phyloP scores from a whole-genome alignment of 2,329 filamentous ascomycete species.

The Cladosporium sp. region DNA sequence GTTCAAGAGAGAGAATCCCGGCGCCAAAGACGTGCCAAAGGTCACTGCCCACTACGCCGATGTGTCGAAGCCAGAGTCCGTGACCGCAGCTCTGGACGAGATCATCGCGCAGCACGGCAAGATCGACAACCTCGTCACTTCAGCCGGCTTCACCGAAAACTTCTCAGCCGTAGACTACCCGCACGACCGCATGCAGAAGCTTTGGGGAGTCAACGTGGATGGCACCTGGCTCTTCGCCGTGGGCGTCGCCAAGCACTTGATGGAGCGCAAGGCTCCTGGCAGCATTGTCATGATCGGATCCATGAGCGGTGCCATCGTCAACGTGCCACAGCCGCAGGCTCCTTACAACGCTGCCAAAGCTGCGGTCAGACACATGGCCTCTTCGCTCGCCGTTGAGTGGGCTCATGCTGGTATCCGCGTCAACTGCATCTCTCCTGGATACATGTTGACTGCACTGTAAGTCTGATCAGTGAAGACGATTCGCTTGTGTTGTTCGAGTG shows the following conservation, averaged over 20 bases:
- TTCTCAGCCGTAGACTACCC: conserved; percentile 89
- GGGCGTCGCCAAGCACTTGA: conserved; percentile 79
- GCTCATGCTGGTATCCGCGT: conserved; percentile 81
- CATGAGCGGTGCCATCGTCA: conserved; percentile 92
- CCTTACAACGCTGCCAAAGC: conserved; percentile 94
- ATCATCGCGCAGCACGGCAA: conserved; percentile 67
- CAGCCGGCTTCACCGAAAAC: conserved; percentile 96
- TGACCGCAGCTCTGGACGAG: conserved; percentile 67
- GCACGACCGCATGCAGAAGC: conserved; percentile 83
- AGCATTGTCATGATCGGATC: conserved; percentile 94
- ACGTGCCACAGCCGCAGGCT: conserved; percentile 88
- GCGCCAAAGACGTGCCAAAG: conserved; percentile 67
- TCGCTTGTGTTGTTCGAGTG: background rate
- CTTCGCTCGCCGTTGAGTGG: conserved; percentile 91
- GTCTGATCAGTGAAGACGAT: conserved; percentile 31
- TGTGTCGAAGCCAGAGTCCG: conserved; percentile 74
- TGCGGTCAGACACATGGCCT: conserved; percentile 80
- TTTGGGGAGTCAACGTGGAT: conserved; percentile 91
- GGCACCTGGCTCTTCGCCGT: conserved; percentile 88
- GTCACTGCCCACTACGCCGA: conserved; percentile 89
- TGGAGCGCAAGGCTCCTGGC: conserved; percentile 71
- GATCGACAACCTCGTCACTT: conserved; percentile 89
- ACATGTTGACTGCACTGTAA: conserved; percentile 93
- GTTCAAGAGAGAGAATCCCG: conserved; percentile 76
- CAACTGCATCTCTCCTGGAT: conserved; percentile 92